Conservation (phyloP, 73 alveolate genomes). For the Paramecium octaurelia region DNA sequence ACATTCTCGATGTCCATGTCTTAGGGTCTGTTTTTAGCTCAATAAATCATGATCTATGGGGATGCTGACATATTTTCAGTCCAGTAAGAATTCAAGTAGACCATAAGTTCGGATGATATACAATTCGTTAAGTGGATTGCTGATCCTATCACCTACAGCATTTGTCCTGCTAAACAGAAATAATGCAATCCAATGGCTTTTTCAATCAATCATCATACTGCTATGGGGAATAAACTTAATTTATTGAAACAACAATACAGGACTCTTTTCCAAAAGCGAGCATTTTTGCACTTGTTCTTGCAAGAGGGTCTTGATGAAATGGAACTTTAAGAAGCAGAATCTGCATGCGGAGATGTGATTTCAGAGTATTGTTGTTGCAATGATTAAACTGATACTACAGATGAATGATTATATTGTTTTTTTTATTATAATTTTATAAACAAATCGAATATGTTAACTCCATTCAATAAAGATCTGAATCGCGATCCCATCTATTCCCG, state of each 20-base stretch:
- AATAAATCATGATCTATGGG: neutral
- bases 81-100: neutral
- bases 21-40: neutral
- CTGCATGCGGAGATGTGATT: constrained; percentile 24
- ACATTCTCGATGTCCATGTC: neutral
- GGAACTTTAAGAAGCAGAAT: neutral
- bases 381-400: constrained; percentile 7
- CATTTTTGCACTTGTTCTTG: neutral
- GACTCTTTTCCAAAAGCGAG: neutral
- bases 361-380: neutral
- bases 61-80: neutral
- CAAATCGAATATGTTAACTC: neutral
- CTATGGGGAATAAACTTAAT: neutral
- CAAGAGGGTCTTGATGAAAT: neutral
- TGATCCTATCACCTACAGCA: neutral
- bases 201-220: neutral
- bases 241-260: neutral
- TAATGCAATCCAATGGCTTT: neutral
- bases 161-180: neutral
- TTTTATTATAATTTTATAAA: neutral
- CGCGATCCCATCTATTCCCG: neutral
- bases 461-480: neutral
- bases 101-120: neutral
- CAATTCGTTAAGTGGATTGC: neutral
- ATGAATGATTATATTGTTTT: neutral